Evolutionary conservation across 1,139 yeast species (phyloP), one percentile per base, ranked within the genome.

Genomic region (Komagataea norvegica): DNA sequence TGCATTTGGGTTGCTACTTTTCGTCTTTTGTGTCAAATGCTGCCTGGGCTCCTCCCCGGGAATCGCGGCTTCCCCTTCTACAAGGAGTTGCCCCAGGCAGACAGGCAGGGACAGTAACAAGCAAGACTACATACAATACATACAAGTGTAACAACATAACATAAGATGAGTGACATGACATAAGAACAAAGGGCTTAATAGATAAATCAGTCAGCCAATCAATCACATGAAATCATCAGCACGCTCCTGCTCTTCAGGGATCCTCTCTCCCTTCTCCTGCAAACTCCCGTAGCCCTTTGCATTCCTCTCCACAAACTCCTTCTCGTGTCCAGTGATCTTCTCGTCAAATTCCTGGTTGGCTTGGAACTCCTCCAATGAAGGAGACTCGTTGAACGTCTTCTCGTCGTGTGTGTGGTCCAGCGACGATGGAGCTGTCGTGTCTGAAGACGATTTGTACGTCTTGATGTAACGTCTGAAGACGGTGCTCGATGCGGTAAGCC

Each of bases 141-240:
- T n/a, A n/a, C n/a, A n/a, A n/a, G n/a, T n/a, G n/a, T n/a, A n/a
- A n/a, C n/a, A n/a, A n/a, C n/a, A n/a, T n/a, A n/a, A n/a, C n/a
- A n/a, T n/a, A n/a, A n/a, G n/a, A n/a, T n/a, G n/a, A n/a, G n/a
- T n/a, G n/a, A 8, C 24, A 21, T 8, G 24, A 21, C 24, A 21
- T 21, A 21, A 21, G 24, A 21, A 8, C 8, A 8, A 21, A 21
- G 11, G 8, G 8, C 10, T 21, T 8, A 8, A 21, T 21, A 21
- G 8, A 8, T 21, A 21, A 8, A 21, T 21, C 8, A 8, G 11
- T 21, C 10, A 21, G 24, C 24, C n/a, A n/a, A n/a, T n/a, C n/a
- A 25, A 13, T 29, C 40, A 49, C 53, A 49, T 49, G 24, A 27
- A 48, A 19, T 49, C 54, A 29, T 49, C 52, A 1, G 52, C 46